A percentile compares a stretch with the other conserved stretches of the same genome.
Conservation (phyloP, 1,139 yeast species). For the Suhomyces taliae region DNA sequence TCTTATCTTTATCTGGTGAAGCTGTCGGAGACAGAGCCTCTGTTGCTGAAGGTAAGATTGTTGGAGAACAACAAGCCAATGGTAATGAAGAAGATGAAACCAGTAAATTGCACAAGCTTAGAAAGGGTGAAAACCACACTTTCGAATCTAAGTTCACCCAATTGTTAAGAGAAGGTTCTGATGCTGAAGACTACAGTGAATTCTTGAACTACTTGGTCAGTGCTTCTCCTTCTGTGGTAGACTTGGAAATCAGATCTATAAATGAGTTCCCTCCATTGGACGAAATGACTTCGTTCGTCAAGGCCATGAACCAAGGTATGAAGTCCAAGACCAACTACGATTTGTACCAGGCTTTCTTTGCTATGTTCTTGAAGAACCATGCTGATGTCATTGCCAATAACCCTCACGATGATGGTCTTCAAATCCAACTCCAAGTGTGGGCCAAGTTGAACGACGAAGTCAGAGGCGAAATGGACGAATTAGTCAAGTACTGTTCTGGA, state of each 20-base stretch:
- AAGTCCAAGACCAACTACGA: conserved; percentile 63
- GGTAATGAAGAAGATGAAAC: conserved; percentile 18
- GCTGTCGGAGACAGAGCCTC: conserved; percentile 70
- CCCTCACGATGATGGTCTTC: conserved; percentile 36
- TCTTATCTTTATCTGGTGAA: conserved; percentile 62
- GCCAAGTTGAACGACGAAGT: conserved; percentile 41
- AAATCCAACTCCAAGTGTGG: conserved; percentile 52
- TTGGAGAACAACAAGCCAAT: conserved; percentile 15
- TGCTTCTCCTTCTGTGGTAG: conserved; percentile 77
- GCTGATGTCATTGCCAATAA: conserved; percentile 72
- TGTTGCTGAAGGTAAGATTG: conserved; percentile 50
- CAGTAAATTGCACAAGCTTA: conserved; percentile 30
- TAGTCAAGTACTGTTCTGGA: conserved; percentile 82
- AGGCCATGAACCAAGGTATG: conserved; percentile 64
- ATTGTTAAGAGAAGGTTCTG: conserved; percentile 54
- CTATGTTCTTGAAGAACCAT: conserved; percentile 72
- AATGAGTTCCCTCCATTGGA: conserved; percentile 60
- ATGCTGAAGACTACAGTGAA: conserved; percentile 36
- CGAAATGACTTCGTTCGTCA: conserved; percentile 66
- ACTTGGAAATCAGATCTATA: conserved; percentile 82
- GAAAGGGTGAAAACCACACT: conserved; percentile 23
- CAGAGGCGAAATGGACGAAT: conserved; percentile 57
- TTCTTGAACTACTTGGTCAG: conserved; percentile 59
- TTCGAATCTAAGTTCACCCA: conserved; percentile 79
- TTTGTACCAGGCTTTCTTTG: conserved; percentile 73